phyloP scores from a whole-genome alignment of 1,139 yeast species.

The Protomyces arabidopsidicola region DNA sequence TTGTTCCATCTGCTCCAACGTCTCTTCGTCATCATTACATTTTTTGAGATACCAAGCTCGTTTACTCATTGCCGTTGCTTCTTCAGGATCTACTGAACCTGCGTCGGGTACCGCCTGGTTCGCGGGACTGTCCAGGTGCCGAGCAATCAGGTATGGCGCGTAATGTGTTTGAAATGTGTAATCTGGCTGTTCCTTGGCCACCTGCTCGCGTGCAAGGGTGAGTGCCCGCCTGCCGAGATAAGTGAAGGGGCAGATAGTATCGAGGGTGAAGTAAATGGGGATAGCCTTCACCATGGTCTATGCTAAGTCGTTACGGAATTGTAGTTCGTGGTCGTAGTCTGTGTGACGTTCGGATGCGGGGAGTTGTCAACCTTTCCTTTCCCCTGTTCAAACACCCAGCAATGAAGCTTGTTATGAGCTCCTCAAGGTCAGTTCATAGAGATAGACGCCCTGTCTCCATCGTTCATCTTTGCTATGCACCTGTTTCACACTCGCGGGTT shows the following conservation, averaged over 20 bases:
- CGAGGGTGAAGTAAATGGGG: constrained; percentile 48
- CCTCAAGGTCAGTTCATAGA: not conserved
- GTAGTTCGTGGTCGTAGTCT: too few relatives aligned
- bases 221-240: constrained; percentile 20
- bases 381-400: too few relatives aligned
- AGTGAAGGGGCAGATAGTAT: constrained; percentile 23
- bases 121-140: not conserved
- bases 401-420: too few relatives aligned
- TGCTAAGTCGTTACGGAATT: not conserved
- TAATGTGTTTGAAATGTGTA: not conserved
- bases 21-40: constrained; percentile 7
- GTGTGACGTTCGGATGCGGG: not conserved
- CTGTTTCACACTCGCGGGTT: not conserved
- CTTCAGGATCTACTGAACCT: not conserved
- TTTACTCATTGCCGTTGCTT: not conserved
- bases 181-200: constrained; percentile 2
- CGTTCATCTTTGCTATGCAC: not conserved
- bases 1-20: not conserved
- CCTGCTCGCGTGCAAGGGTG: not conserved
- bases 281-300: constrained; percentile 33
- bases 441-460: not conserved
- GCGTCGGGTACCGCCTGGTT: not conserved
- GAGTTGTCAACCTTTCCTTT: not conserved
- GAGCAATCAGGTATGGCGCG: constrained; percentile 10
- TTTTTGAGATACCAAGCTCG: constrained; percentile 11